Base-by-base conservation (phyloP, 345 rosid species). In the Raphanus sativus region DNA sequence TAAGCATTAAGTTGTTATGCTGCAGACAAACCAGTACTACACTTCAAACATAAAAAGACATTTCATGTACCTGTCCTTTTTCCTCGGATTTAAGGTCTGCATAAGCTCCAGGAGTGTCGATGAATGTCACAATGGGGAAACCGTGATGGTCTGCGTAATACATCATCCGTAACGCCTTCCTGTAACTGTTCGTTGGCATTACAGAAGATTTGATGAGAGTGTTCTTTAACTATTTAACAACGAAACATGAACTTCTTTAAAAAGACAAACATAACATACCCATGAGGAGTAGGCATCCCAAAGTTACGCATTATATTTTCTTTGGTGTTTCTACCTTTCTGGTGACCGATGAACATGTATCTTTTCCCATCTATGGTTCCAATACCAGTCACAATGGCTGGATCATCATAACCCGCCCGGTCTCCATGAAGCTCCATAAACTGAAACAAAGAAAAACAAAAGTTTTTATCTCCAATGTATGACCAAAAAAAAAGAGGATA, bases 261-360 rank as follows among this genome's bases (percentile, higher is more conserved):
- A 26, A 21, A 21, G 68, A 60, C 28, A 24, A 42, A 42, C 15
- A 40, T 40, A 26, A 64, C 87, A 70, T 89, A 95, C 99, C 98
- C 99, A 66, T 92, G 99, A 62, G 99, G 99, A 64, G 99, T 95
- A 78, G 99, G 99, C 99, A 92, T 95, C 70, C 99, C 99, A 84
- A 95, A 95, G 84, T 95, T 95, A 59, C 94, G 94, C 83, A 86
- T 86, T 52, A 95, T 89, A 79, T 91, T 89, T 77, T 95, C 99
- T 85, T 95, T 95, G 61, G 99, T 91, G 81, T 92, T 95, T 87
- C 99, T 90, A 76, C 99, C 99, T 86, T 95, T 95, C 80, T 95
- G 99, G 69, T 95, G 99, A 82, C 99, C 99, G 34, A 92, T 91
- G 82, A 95, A 92, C 99, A 95, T 91, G 77, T 86, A 92, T 26